These are phyloP conservation scores for Spergularia bocconei DNA, from an alignment of 148 eudicot species.

Conservation along the genomic window DNA sequence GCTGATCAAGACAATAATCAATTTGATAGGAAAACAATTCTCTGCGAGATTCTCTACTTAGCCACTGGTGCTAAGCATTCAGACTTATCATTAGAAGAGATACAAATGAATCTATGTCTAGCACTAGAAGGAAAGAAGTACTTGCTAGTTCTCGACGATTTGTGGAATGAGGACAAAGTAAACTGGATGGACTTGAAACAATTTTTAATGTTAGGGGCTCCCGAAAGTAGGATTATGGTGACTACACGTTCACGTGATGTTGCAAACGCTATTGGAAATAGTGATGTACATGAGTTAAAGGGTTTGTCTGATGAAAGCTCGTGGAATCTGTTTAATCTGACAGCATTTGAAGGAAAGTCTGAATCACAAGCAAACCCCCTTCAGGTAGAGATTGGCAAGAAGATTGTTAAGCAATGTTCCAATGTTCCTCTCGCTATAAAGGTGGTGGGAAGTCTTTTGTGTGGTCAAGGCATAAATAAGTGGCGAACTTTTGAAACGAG, in stretches of 20 bases:
- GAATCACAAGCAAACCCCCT: neutral
- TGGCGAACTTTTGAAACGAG: too few relatives aligned
- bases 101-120: neutral
- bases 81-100: neutral
- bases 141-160: constrained; percentile 32
- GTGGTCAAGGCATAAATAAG: too few relatives aligned
- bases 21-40: constrained; percentile 9
- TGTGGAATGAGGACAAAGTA: constrained; percentile 25
- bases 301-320: neutral
- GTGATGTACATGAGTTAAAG: neutral
- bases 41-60: constrained; percentile 14
- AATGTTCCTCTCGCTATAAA: too few relatives aligned
- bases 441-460: too few relatives aligned
- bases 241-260: constrained; percentile 28
- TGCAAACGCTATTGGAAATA: constrained; percentile 1
- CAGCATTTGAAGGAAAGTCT: neutral
- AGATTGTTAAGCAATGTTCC: too few relatives aligned
- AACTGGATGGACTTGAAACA: constrained; percentile 11
- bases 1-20: constrained; percentile 13
- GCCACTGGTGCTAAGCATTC: neutral
- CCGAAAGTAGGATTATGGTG: constrained; percentile 24
- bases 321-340: constrained; percentile 8
- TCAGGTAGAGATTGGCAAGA: neutral
- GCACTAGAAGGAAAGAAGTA: constrained; percentile 6
- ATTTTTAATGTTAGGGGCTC: constrained; percentile 13